Evolutionary conservation across 345 rosid species (phyloP), one percentile per base, ranked within the genome.

Genomic region (Salix brachista): DNA sequence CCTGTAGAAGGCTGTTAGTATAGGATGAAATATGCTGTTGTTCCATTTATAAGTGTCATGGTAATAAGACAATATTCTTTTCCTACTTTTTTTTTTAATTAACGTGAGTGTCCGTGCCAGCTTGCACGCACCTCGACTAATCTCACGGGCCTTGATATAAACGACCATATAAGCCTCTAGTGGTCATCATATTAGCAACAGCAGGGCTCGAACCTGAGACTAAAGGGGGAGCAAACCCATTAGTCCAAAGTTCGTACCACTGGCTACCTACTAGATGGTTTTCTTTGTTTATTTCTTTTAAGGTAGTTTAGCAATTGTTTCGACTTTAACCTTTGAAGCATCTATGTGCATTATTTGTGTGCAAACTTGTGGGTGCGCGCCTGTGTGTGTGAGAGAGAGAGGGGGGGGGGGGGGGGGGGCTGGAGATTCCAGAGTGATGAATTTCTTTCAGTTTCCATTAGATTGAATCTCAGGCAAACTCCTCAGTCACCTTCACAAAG

Each of bases 401-500:
- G 0, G 4, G 32, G 2, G 32, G 2, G 32, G 2, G 32, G 1
- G 28, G 1, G 48, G 7, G 37, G 25, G 0, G 12, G 25, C 10
- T 1, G 3, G 3, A 4, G 21, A 14, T 34, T 8, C 10, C 28
- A 3, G 26, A 58, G 13, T n/a, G 26, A n/a, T 9, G 62, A n/a
- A 58, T n/a, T 58, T 10, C 48, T 26, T 18, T 50, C 69, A 65
- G 37, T 80, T 18, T 69, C 28, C 66, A 67, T 36, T 37, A 23
- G 4, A 23, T 6, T 41, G 46, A 69, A 41, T 34, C 34, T 2
- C 5, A 25, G 16, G 50, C 28, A 25, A 28, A 44, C 30, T 13
- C 23, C 50, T 3, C n/a, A 12, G 48, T 0, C 8, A 1, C 37
- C 11, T 48, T 28, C 2, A 21, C 21, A 13, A 10, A 69, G 4